Evolutionary conservation across 257 asterid species (phyloP), one percentile per base, ranked within the genome.

Genomic region (Solanum appendiculatum): DNA sequence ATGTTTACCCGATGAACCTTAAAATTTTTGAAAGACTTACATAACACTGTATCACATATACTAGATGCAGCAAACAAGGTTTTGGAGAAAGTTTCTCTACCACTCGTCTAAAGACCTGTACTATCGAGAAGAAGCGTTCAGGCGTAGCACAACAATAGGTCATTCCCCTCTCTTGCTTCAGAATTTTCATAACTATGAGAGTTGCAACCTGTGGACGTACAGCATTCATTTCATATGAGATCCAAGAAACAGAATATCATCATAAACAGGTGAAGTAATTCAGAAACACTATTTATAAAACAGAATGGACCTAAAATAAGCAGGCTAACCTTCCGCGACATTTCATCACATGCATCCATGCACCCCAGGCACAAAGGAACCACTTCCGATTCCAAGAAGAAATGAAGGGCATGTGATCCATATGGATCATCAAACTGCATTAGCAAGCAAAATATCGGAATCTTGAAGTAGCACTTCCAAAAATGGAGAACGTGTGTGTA

Each of bases 371-470:
- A 66, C 74, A 27, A 66, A 27, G 37, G 74, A 27, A 66, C 74
- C 27, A 85, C 25, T 44, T 88, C 68, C 1, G 90, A 23, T 29
- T 88, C 46, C 10, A 88, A 70, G 16, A 85, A 83, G 85, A 84
- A 85, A 48, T 78, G 48, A 36, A 88, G 82, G 73, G 68, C 74
- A 21, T 3, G 5, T 34, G 29, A 2, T 5, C 72, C 86, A 36
- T 63, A 16, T 77, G 42, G 63, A 63, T 66, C 83, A 48, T 88
- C 88, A 88, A 40, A 29, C 90, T 88, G 83, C 86, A 21, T 29
- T 15, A 40, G 27, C 21, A 39, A 70, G 63, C n/a, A 51, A 51
- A 51, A 51, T 51, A 51, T 18, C 60, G 6, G 60, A 51, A 51
- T 51, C 60, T 16, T 51, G 60, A 51, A 51, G 60, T 51, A 51